Percentiles rank a stretch among this genome's conserved stretches.
Evolutionary conservation across 768 basidiomycete genomes (phyloP).

Genomic region (Russula earlei): DNA sequence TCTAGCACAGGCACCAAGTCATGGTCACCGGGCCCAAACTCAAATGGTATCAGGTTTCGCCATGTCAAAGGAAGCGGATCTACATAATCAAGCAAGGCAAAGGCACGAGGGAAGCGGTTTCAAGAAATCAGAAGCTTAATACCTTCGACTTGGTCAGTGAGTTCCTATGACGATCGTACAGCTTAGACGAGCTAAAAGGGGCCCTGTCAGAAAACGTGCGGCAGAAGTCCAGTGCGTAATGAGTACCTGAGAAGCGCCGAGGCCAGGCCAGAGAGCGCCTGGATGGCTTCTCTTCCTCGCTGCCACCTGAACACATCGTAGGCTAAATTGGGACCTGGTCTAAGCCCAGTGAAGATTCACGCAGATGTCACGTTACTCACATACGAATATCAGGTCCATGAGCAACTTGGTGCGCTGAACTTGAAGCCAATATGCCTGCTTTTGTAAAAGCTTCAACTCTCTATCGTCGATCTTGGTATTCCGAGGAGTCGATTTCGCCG

Average conservation of each 20-base stretch:
- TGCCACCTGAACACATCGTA: conserved; percentile 71
- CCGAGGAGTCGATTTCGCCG: conserved; percentile 57
- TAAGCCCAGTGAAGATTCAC: conserved; percentile 13
- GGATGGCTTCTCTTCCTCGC: conserved; percentile 48
- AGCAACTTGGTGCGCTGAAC: conserved; percentile 58
- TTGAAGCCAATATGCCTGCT: conserved; percentile 70
- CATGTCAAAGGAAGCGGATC: conserved; percentile 5
- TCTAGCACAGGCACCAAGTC: not conserved
- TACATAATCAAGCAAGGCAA: conserved; percentile 10
- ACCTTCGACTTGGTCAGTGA: conserved; percentile 54
- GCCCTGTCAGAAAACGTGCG: conserved; percentile 11
- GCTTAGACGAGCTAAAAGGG: conserved; percentile 52
- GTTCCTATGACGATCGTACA: conserved; percentile 64
- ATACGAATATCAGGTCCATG: conserved; percentile 85
- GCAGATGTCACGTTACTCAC: conserved; percentile 34
- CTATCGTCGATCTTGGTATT: conserved; percentile 52
- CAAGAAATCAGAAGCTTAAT: conserved; percentile 24
- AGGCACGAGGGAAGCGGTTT: conserved; percentile 1
- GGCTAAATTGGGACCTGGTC: conserved; percentile 33
- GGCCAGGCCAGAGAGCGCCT: conserved; percentile 56
- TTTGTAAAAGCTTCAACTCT: conserved; percentile 56
- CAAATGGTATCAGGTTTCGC: conserved; percentile 8
- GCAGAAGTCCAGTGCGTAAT: conserved; percentile 10
- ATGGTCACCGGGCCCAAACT: not conserved
- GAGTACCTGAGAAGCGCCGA: conserved; percentile 66